phyloP scores from a whole-genome alignment of 768 basidiomycete species.

The Termitomyces sp. region DNA sequence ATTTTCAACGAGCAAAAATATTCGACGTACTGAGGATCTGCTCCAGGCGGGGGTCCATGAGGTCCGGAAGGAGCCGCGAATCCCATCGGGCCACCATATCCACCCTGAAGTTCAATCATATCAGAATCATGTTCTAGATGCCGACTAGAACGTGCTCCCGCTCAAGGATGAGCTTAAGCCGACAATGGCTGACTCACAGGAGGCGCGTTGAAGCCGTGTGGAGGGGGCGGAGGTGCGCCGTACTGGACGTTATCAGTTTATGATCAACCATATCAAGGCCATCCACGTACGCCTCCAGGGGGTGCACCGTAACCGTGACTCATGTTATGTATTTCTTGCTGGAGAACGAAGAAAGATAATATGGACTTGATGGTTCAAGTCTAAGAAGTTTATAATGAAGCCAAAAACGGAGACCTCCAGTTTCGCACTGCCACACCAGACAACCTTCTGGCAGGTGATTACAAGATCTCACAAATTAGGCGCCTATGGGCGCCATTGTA shows the following conservation, averaged over 20 bases:
- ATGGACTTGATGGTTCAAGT: neutral
- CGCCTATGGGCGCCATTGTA: neutral
- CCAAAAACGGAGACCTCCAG: neutral
- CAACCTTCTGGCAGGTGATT: too few species aligned
- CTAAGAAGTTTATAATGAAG: neutral
- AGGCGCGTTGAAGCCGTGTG: conserved; percentile 17
- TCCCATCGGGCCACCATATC: conserved; percentile 28
- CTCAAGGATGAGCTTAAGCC: neutral
- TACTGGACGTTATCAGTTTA: conserved; percentile 7
- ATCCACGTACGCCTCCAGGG: neutral
- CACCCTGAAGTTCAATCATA: conserved; percentile 14
- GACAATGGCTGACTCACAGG: neutral
- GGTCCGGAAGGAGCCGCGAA: conserved; percentile 28
- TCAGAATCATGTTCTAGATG: neutral
- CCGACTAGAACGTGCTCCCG: neutral
- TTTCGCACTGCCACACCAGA: neutral
- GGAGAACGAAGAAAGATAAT: neutral
- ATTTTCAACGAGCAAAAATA: neutral
- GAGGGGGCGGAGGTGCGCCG: conserved; percentile 18
- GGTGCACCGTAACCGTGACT: neutral
- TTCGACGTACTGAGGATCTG: conserved; percentile 65
- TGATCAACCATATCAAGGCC: neutral
- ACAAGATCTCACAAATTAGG: neutral
- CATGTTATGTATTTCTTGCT: neutral
- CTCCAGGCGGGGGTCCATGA: conserved; percentile 52